A percentile compares a stretch with the other conserved stretches of the same genome.
Evolutionary conservation across 2,329 filamentous ascomycete genomes (phyloP).

Genomic region (Talaromyces piceae): DNA sequence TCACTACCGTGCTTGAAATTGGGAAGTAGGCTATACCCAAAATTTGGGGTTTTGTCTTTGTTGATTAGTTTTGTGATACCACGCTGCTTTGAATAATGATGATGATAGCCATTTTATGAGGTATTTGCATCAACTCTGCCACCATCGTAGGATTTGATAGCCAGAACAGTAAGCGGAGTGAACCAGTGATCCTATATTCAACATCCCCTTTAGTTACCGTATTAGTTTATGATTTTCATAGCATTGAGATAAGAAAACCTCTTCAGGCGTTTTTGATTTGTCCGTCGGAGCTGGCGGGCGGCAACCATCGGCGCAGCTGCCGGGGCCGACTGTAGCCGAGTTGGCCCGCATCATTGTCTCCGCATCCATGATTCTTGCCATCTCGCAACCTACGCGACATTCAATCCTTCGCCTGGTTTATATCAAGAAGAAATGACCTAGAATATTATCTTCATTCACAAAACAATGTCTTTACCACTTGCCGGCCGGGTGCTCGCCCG

Average conservation of each 20-base stretch:
- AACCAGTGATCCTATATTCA: too few species aligned
- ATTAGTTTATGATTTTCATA: not conserved
- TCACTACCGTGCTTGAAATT: constrained; percentile 22
- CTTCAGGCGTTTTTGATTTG: not conserved
- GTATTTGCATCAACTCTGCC: not conserved
- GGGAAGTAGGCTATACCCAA: constrained; percentile 8
- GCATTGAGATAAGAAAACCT: not conserved
- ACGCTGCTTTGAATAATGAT: not conserved
- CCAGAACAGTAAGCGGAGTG: too few species aligned
- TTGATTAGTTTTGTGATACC: not conserved
- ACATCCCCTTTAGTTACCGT: too few species aligned
- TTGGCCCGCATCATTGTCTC: not conserved
- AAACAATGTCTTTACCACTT: constrained; percentile 16
- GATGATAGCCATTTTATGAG: not conserved
- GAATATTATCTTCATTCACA: not conserved
- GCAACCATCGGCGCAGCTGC: not conserved
- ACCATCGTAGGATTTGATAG: not conserved
- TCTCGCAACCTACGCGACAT: not conserved
- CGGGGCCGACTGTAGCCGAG: constrained; percentile 14
- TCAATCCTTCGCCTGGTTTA: not conserved
- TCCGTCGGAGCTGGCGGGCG: not conserved
- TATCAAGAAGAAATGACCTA: not conserved
- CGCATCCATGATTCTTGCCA: not conserved
- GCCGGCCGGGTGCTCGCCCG: constrained; percentile 12
- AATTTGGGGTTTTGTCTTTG: not conserved